Evolutionary conservation across 2,329 filamentous ascomycete species (phyloP).

Genomic region (Polytolypa hystricis): DNA sequence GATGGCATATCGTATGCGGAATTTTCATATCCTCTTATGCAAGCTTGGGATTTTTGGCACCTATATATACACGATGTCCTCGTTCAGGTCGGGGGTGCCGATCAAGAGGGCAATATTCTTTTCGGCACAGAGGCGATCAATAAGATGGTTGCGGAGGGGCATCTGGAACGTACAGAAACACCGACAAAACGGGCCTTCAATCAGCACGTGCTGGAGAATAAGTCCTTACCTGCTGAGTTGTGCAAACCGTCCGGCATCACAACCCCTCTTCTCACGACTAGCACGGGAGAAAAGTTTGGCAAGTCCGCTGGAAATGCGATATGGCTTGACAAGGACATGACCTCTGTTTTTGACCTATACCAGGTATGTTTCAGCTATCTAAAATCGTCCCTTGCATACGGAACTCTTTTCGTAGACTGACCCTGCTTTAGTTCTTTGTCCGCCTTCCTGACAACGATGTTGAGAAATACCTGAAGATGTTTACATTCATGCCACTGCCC

Average conservation of each 20-base stretch:
- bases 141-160: constrained; percentile 49
- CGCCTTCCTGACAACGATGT: constrained; percentile 71
- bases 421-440: constrained; percentile 61
- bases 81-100: constrained; percentile 86
- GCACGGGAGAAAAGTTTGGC: constrained; percentile 80
- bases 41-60: constrained; percentile 95
- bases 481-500: constrained; percentile 71
- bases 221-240: constrained; percentile 17
- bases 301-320: constrained; percentile 91
- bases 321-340: constrained; percentile 79
- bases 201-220: background rate
- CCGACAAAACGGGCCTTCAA: constrained; percentile 10
- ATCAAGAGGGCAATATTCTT: constrained; percentile 94
- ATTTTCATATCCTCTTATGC: constrained; percentile 84
- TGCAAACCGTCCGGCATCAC: constrained; percentile 68
- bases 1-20: constrained; percentile 92
- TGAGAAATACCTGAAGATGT: constrained; percentile 69
- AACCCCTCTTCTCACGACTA: constrained; percentile 76
- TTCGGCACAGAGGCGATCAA: constrained; percentile 80
- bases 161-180: constrained; percentile 13
- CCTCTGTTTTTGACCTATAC: constrained; percentile 75
- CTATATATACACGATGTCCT: constrained; percentile 63
- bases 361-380: too few relatives aligned
- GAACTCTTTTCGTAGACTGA: constrained; percentile 13
- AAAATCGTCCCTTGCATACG: too few relatives aligned